Percentiles rank a stretch among this genome's conserved stretches.
These are phyloP conservation scores for Furcasterigmium furcatum DNA, from an alignment of 2,329 filamentous ascomycete species.

Conservation along the genomic window DNA sequence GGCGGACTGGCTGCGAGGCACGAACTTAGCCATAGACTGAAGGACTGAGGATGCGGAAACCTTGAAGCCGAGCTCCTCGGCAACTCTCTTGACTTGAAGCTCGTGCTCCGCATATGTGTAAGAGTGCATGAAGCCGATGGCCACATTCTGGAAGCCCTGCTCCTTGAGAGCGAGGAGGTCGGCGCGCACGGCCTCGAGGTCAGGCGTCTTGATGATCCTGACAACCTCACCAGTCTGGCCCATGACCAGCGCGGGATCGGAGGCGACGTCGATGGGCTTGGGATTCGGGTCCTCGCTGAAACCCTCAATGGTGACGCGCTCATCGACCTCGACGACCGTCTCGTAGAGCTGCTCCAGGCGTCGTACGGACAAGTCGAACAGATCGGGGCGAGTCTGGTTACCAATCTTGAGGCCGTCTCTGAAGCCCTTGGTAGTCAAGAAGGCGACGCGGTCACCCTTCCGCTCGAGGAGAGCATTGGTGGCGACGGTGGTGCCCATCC, in stretches of 20 bases:
- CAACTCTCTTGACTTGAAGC: slow-evolving; percentile 27
- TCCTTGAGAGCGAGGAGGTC: slow-evolving; percentile 15
- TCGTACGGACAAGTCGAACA: slow-evolving; percentile 69
- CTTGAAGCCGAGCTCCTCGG: slow-evolving; percentile 36
- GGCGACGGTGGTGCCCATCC: slow-evolving; percentile 76
- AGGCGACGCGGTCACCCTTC: slow-evolving; percentile 68
- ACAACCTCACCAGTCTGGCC: slow-evolving; percentile 68
- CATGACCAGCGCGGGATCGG: slow-evolving; percentile 49
- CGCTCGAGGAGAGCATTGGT: slow-evolving; percentile 72
- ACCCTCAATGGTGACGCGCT: slow-evolving; percentile 54
- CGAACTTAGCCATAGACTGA: slow-evolving; percentile 39
- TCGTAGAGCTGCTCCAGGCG: slow-evolving; percentile 68
- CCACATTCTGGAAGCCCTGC: slow-evolving; percentile 35
- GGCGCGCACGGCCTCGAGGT: slow-evolving; percentile 21
- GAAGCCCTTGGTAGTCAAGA: slow-evolving; percentile 71
- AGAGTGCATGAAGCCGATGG: slow-evolving; percentile 69
- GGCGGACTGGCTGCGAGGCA: slow-evolving; percentile 38
- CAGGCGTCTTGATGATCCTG: slow-evolving; percentile 58
- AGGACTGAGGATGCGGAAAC: slow-evolving; percentile 32
- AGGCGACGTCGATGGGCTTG: slow-evolving; percentile 16
- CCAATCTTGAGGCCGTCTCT: slow-evolving; percentile 69
- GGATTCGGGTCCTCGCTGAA: background rate
- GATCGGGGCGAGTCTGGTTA: slow-evolving; percentile 68
- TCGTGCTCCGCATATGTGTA: slow-evolving; percentile 60
- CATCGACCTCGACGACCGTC: slow-evolving; percentile 66